Base-by-base conservation (phyloP, 345 rosid species). In the Alliaria petiolata region DNA sequence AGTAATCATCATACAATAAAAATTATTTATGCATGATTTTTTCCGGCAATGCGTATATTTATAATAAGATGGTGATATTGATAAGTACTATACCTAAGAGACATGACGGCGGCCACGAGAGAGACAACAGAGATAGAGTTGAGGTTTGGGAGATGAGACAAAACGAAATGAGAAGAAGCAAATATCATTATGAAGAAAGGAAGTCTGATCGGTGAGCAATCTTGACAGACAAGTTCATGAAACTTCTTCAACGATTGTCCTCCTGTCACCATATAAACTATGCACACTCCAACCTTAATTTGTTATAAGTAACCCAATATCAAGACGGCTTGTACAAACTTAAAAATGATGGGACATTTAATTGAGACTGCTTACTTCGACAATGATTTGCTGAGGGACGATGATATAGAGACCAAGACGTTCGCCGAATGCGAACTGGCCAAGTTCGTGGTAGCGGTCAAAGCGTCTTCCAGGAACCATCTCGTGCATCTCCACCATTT, bases 401-500 rank as follows among this genome's bases (percentile, higher is more conserved):
- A 90, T 82, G 1, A 85, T 53, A 86, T 87, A 85, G 7, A 90
- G 83, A 11, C 93, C 90, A 4, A 90, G 86, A 55, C 84, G 87
- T 70, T 80, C 77, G 0, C 96, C 90, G 3, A 86, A 90, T 1
- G 93, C 96, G 3, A 83, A 71, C 62, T 86, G 93, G 7, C 90
- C 86, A 67, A 90, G 52, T 60, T 90, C 96, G n/a, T 90, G 89
- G 65, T 85, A 86, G 40, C 91, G 76, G 55, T 90, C 93, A 46
- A 90, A 83, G 62, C 91, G 83, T 80, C 81, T 86, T 19, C 93
- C 89, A 0, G 85, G 85, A 43, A 85, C 87, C 78, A 77, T 85
- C 78, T 90, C 93, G 38, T 90, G 96, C 96, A 90, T 86, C 75
- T 90, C 86, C 78, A 88, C 89, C 90, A 88, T 88, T 80, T 88